Percentiles rank a stretch among this genome's conserved stretches.
phyloP scores from a whole-genome alignment of 257 asterid species.

The Lavandula angustifolia region DNA sequence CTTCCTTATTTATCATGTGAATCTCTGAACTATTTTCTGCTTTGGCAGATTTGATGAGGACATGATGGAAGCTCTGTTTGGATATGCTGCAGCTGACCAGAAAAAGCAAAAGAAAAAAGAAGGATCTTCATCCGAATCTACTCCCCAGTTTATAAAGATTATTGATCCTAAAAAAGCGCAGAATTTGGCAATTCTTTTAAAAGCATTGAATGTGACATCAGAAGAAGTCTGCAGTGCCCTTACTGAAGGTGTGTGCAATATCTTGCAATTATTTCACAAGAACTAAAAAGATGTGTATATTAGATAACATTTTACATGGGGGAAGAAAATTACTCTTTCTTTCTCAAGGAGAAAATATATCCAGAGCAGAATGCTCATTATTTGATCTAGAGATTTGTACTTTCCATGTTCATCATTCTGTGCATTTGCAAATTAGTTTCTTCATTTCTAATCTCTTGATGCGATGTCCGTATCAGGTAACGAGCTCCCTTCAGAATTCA shows the following conservation, averaged over 20 bases:
- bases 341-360: too few relatives aligned
- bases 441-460: not conserved
- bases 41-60: constrained; percentile 82
- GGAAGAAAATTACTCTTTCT: not conserved
- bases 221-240: constrained; percentile 87
- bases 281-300: constrained; percentile 17
- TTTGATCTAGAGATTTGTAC: not conserved
- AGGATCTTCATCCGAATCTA: constrained; percentile 47
- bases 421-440: not conserved
- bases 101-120: constrained; percentile 46
- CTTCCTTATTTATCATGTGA: not conserved
- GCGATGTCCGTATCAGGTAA: constrained; percentile 48
- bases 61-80: constrained; percentile 91
- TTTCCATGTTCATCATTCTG: not conserved
- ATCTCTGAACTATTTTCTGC: constrained; percentile 11
- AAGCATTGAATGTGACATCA: constrained; percentile 85
- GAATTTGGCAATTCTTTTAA: constrained; percentile 85
- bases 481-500: constrained; percentile 71
- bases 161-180: constrained; percentile 91
- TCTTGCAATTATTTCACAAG: not conserved
- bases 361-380: too few relatives aligned
- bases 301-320: not conserved
- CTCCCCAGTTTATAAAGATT: constrained; percentile 63
- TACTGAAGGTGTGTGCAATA: constrained; percentile 54
- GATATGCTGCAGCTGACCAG: constrained; percentile 55